Evolutionary conservation across 2,329 filamentous ascomycete genomes (phyloP).

Genomic region (Stagonosporopsis vannaccii): DNA sequence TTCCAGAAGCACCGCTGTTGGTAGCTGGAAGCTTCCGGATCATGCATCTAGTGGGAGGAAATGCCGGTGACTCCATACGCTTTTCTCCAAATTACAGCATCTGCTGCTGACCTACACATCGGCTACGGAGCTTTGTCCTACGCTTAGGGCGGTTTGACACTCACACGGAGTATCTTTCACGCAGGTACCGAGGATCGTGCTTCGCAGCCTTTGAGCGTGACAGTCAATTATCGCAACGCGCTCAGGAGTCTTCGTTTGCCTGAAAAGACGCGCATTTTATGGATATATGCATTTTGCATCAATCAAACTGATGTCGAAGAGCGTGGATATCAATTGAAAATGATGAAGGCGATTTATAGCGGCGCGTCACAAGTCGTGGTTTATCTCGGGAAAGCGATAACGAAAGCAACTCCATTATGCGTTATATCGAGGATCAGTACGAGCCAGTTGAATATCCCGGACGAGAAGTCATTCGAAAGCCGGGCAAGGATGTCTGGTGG

Average conservation of each 20-base stretch:
- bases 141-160: neutral
- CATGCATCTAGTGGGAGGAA: neutral
- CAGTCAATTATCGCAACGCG: neutral
- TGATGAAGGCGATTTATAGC: neutral
- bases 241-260: neutral
- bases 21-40: neutral
- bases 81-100: neutral
- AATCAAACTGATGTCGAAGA: neutral
- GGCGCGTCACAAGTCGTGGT: neutral
- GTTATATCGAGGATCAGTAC: neutral
- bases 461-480: neutral
- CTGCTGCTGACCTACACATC: neutral
- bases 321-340: neutral
- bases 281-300: neutral
- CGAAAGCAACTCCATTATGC: neutral
- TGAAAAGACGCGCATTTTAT: neutral
- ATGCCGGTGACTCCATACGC: neutral
- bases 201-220: neutral
- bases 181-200: neutral
- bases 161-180: neutral
- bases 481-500: neutral
- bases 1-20: neutral
- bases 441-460: neutral
- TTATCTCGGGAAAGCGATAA: neutral
- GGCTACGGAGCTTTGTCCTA: neutral